phyloP scores from a whole-genome alignment of 192 early-diverging fungal genomes.

The Backusella morwellensis region DNA sequence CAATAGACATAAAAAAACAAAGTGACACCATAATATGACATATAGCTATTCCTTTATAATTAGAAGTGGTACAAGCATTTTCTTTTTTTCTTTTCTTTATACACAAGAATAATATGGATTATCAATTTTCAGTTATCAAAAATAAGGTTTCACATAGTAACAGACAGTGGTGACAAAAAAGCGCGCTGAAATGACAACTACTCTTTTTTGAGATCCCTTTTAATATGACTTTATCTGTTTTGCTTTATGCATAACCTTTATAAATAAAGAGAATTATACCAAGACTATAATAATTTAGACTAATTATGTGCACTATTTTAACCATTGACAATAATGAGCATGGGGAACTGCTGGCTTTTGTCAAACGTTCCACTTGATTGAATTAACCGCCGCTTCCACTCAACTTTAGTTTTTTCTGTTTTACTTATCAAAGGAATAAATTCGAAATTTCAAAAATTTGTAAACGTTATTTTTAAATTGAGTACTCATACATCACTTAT shows the following conservation, averaged over 20 bases:
- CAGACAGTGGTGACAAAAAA: not conserved
- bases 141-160: not conserved
- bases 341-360: not conserved
- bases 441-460: not conserved
- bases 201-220: not conserved
- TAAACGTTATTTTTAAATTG: not conserved
- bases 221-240: not conserved
- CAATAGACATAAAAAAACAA: too few relatives aligned
- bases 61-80: not conserved
- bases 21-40: too few relatives aligned
- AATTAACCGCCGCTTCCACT: not conserved
- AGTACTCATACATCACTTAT: not conserved
- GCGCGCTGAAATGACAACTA: not conserved
- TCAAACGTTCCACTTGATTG: not conserved
- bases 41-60: too few relatives aligned
- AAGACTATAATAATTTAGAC: not conserved
- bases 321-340: not conserved
- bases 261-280: not conserved
- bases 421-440: not conserved
- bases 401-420: not conserved
- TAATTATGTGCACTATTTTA: not conserved
- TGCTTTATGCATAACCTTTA: not conserved
- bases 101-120: not conserved
- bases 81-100: not conserved
- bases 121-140: not conserved